These are phyloP conservation scores for Kluyveromyces dobzhanskii DNA, from an alignment of 805 yeast genomes.

Conservation along the genomic window DNA sequence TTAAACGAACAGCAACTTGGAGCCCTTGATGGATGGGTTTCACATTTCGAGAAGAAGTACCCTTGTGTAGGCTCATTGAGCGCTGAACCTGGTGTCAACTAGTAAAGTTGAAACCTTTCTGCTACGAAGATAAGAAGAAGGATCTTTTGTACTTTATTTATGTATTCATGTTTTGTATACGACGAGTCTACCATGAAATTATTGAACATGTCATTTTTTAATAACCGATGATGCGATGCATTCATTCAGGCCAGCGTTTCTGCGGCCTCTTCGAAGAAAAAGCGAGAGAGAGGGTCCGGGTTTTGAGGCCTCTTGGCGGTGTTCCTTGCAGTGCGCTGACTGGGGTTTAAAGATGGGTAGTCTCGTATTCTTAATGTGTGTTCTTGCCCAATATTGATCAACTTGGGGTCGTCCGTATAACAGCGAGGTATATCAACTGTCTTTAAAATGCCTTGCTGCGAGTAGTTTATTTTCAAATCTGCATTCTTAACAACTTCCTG, in stretches of 20 bases:
- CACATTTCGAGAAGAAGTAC: conserved; percentile 74
- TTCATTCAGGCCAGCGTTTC: too few relatives aligned
- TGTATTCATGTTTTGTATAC: not conserved
- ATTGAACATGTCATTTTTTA: too few relatives aligned
- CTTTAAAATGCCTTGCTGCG: conserved; percentile 21
- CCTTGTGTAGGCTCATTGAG: conserved; percentile 68
- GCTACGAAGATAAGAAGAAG: too few relatives aligned
- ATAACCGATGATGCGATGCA: not conserved
- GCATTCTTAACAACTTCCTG: conserved; percentile 19
- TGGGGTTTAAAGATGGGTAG: conserved; percentile 9
- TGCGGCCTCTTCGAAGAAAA: too few relatives aligned
- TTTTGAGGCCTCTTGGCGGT: not conserved
- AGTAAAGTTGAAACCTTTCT: too few relatives aligned
- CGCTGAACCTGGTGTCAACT: conserved; percentile 31
- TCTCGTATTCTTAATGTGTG: conserved; percentile 15
- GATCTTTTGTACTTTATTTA: too few relatives aligned
- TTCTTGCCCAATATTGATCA: conserved; percentile 15
- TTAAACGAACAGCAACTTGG: conserved; percentile 52
- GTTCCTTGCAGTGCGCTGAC: not conserved
- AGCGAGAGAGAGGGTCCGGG: not conserved
- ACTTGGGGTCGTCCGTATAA: conserved; percentile 7
- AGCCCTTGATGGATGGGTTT: conserved; percentile 77
- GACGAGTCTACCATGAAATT: too few relatives aligned
- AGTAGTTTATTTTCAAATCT: conserved; percentile 23
- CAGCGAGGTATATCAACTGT: conserved; percentile 8